Base-by-base conservation (phyloP, 768 basidiomycete species). In the Rossbeevera mucosa region DNA sequence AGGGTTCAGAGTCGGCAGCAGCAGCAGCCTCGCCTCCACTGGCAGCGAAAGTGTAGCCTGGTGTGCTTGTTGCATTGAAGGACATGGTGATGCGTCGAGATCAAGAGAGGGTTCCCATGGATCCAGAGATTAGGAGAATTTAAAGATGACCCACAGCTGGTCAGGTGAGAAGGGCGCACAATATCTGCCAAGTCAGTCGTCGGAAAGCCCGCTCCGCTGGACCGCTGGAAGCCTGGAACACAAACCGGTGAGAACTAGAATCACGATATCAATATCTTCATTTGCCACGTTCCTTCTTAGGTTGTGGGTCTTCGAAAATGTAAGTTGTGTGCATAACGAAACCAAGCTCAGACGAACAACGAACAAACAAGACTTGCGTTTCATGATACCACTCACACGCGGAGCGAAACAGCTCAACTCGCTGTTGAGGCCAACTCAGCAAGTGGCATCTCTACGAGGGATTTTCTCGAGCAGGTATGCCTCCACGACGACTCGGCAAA, bases 21-120 rank as follows among this genome's bases (percentile, higher is more conserved):
- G 53, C 18, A 25, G n/a, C 18, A 14, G 21, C 36, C 28, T 28
- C 28, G 24, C 47, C 50, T 21, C 53, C 50, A 21, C 53, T 50
- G n/a, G 53, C 28, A 45, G 68, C 54, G 60, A 75, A 76, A 18
- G 68, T 59, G 55, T 73, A 69, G 14, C 63, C 54, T 5, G 72
- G 62, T 61, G 41, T 20, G 21, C 12, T 16, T 20, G 13, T 22
- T 42, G 13, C 16, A 38, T 38, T 38, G n/a, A 38, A 38, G 11
- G 18, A 18, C 36, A 18, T 38, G 36, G 36, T 18, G n/a, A 18
- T 38, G 36, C 36, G n/a, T 5, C 5, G 18, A 38, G n/a, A 18
- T 18, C 33, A 36, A 36, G 33, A 36, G 33, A 36, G 2, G 29
- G 43, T 48, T 33, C 42, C 46, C 51, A 45, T 43, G 43, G 11